Evolutionary conservation across 176 grass and related monocot genomes (phyloP).

Genomic region (Aegilops tauschii): DNA sequence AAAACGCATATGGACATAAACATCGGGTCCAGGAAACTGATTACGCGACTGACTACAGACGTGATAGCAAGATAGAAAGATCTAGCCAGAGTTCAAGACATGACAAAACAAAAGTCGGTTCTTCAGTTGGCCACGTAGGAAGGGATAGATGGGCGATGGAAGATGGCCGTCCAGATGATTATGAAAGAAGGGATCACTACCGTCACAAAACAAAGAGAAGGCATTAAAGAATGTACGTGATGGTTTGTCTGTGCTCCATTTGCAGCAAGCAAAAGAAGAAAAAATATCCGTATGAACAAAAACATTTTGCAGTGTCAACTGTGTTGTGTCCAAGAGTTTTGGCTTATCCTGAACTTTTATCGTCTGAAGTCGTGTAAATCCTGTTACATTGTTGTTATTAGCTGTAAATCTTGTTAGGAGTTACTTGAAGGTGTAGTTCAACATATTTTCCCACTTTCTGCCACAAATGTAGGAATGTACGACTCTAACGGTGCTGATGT

Average conservation of each 20-base stretch:
- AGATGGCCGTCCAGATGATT: conserved; percentile 4
- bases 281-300: neutral
- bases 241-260: neutral
- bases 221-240: neutral
- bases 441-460: neutral
- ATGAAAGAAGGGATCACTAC: conserved; percentile 12
- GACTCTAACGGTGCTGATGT: neutral
- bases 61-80: conserved; percentile 1
- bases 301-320: neutral
- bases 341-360: neutral
- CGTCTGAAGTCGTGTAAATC: too few species aligned
- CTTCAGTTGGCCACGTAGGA: neutral
- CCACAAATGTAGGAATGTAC: neutral
- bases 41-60: neutral
- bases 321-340: neutral
- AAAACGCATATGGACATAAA: neutral
- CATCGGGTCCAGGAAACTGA: neutral
- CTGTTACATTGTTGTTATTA: too few species aligned
- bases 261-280: neutral
- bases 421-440: neutral
- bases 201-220: neutral
- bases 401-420: neutral
- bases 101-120: conserved; percentile 11
- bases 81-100: conserved; percentile 11
- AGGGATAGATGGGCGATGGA: conserved; percentile 29